phyloP scores from a whole-genome alignment of 495 filamentous ascomycete species.

The Wilcoxina mikolae region DNA sequence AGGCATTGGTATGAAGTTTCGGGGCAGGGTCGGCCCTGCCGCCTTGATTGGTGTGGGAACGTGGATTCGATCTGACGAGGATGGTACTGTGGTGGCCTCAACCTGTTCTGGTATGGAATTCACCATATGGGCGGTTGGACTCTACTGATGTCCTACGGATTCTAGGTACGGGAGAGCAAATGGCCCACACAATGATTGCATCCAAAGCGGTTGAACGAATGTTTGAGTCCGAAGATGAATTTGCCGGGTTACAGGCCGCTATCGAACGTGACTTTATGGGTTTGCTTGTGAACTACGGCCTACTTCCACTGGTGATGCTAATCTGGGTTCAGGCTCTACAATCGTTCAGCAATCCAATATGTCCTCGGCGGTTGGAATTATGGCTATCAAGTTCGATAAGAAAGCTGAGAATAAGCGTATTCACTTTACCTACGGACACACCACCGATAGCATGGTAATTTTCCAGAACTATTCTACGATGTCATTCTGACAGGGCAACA shows the following conservation, averaged over 20 bases:
- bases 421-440: conserved; percentile 27
- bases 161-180: conserved; percentile 83
- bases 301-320: conserved; percentile 11
- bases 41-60: conserved; percentile 85
- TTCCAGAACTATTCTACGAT: not conserved
- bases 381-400: conserved; percentile 28
- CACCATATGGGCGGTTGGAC: not conserved
- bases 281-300: conserved; percentile 6
- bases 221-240: conserved; percentile 23
- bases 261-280: conserved; percentile 30
- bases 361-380: conserved; percentile 27
- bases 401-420: conserved; percentile 12
- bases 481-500: conserved; percentile 9
- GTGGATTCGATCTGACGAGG: conserved; percentile 25
- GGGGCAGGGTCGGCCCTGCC: conserved; percentile 77
- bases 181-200: conserved; percentile 57
- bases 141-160: too few relatives aligned
- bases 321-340: conserved; percentile 16
- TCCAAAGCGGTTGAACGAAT: conserved; percentile 28
- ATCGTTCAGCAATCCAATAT: conserved; percentile 25
- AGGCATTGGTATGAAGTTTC: conserved; percentile 97
- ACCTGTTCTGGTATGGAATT: conserved; percentile 24
- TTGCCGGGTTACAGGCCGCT: conserved; percentile 16
- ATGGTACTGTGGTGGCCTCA: conserved; percentile 21
- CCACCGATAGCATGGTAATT: conserved; percentile 30